Evolutionary conservation across 352 stramenopile species (phyloP).

Genomic region (Globisporangium carolinianum): DNA sequence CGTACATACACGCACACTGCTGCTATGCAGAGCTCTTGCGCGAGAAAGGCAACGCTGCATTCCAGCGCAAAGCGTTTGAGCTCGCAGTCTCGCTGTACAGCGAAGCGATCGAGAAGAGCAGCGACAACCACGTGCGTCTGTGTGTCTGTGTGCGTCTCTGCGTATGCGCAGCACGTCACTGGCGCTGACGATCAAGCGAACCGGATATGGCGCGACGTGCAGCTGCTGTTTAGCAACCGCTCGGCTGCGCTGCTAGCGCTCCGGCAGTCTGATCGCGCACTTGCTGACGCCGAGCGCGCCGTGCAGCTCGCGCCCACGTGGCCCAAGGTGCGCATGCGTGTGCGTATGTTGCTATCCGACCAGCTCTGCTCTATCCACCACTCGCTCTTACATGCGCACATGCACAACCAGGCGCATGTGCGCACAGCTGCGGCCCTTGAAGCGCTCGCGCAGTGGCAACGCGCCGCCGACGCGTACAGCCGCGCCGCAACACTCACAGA

Average conservation of each 20-base stretch:
- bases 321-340: slow-evolving; percentile 57
- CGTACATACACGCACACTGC: not conserved
- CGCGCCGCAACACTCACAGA: slow-evolving; percentile 48
- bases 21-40: slow-evolving; percentile 28
- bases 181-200: too few species aligned
- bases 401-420: slow-evolving; percentile 57
- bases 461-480: slow-evolving; percentile 76
- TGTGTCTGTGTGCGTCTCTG: not conserved
- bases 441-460: slow-evolving; percentile 36
- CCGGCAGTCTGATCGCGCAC: slow-evolving; percentile 51
- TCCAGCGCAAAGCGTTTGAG: slow-evolving; percentile 49
- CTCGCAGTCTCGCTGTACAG: slow-evolving; percentile 43
- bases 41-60: slow-evolving; percentile 59
- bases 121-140: slow-evolving; percentile 38
- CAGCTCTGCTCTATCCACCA: not conserved
- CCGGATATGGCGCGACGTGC: not conserved
- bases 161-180: not conserved
- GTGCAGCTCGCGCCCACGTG: slow-evolving; percentile 83
- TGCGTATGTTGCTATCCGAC: not conserved
- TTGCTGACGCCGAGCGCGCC: slow-evolving; percentile 79
- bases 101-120: slow-evolving; percentile 41
- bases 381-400: not conserved
- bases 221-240: slow-evolving; percentile 84
- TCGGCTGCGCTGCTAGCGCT: slow-evolving; percentile 80
- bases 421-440: slow-evolving; percentile 83